Evolutionary conservation across 306 rosid genomes (phyloP).

Genomic region (Castanea sativa): DNA sequence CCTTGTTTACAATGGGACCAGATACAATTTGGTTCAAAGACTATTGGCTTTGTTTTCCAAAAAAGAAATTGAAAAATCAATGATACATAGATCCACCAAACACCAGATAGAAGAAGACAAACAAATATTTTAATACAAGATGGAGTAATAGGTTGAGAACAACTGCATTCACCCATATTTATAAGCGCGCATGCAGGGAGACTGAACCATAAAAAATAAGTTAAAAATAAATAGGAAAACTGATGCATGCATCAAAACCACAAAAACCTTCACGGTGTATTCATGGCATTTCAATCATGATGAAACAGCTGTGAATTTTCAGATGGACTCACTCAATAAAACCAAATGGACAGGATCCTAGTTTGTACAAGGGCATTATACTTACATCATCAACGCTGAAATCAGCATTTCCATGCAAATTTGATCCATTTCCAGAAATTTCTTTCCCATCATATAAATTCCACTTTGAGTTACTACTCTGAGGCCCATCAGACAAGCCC

Average conservation of each 20-base stretch:
- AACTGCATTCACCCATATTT: not conserved
- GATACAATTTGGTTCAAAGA: not conserved
- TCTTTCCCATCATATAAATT: slow-evolving; percentile 57
- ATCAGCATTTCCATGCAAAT: slow-evolving; percentile 55
- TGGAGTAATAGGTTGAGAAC: not conserved
- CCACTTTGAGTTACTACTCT: slow-evolving; percentile 69
- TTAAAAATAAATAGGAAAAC: not conserved
- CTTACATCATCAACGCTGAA: slow-evolving; percentile 75
- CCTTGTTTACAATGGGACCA: not conserved
- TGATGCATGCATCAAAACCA: too few species aligned
- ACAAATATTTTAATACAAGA: not conserved
- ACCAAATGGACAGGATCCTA: not conserved
- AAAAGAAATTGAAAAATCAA: not conserved
- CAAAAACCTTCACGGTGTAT: not conserved
- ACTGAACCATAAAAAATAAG: not conserved
- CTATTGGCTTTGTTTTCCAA: not conserved
- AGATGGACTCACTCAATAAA: not conserved
- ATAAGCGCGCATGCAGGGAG: not conserved
- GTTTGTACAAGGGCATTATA: not conserved
- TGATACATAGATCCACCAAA: not conserved
- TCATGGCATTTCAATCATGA: not conserved
- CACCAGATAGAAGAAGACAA: not conserved
- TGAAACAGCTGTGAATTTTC: not conserved
- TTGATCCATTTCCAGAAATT: slow-evolving; percentile 62
- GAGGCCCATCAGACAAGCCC: slow-evolving; percentile 60